Percentiles rank a stretch among this genome's conserved stretches.
Conservation (phyloP, 768 basidiomycete genomes). For the Phlebiopsis gigantea region DNA sequence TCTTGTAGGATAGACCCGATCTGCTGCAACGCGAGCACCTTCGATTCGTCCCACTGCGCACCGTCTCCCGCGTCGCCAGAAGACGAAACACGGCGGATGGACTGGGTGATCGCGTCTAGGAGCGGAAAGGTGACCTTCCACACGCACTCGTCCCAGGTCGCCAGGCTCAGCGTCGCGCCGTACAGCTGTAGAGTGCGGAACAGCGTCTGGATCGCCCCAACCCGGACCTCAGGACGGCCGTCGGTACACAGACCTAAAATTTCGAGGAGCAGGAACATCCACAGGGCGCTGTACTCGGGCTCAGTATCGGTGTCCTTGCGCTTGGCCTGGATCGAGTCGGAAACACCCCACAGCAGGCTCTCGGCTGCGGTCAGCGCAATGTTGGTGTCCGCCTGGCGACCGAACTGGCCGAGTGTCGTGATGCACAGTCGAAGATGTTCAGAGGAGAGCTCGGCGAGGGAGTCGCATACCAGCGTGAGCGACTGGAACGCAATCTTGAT, state of each 20-base stretch:
- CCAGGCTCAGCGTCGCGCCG: conserved; percentile 74
- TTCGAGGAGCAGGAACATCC: conserved; percentile 88
- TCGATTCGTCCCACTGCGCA: conserved; percentile 82
- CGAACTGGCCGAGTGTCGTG: conserved; percentile 85
- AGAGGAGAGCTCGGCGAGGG: conserved; percentile 73
- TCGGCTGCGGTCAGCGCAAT: conserved; percentile 93
- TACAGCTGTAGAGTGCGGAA: conserved; percentile 94
- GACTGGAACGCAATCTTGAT: conserved; percentile 95
- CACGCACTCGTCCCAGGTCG: conserved; percentile 88
- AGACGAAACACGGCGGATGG: conserved; percentile 38
- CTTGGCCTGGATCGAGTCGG: conserved; percentile 89
- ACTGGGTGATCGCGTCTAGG: conserved; percentile 59
- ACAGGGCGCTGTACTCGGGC: conserved; percentile 76
- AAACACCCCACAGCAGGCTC: conserved; percentile 92
- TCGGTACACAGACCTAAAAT: conserved; percentile 82
- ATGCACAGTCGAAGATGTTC: conserved; percentile 86
- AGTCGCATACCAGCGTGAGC: conserved; percentile 90
- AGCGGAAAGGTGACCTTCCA: conserved; percentile 90
- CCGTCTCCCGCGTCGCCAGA: conserved; percentile 9
- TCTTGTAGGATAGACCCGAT: conserved; percentile 80
- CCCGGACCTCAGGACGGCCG: conserved; percentile 79
- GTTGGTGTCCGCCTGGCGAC: conserved; percentile 90
- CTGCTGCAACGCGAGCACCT: conserved; percentile 78
- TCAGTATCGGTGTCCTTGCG: conserved; percentile 59
- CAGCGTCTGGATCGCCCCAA: conserved; percentile 91